phyloP scores from a whole-genome alignment of 192 early-diverging fungal genomes.

The Diversispora eburnea region DNA sequence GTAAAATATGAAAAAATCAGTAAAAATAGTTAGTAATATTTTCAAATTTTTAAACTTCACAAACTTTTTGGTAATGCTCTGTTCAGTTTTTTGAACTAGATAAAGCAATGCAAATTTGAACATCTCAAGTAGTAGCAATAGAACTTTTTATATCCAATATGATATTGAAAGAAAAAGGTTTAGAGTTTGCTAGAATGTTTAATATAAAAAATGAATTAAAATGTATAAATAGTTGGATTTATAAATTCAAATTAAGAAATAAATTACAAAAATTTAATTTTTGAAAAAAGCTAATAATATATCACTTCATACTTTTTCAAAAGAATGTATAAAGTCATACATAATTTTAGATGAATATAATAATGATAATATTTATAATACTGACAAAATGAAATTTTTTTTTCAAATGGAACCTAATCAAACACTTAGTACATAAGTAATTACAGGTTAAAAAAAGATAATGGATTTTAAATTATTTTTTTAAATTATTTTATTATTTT shows the following conservation, averaged over 20 bases:
- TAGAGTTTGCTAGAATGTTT: not conserved
- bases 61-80: not conserved
- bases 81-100: not conserved
- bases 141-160: not conserved
- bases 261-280: not conserved
- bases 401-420: not conserved
- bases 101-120: not conserved
- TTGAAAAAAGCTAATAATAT: not conserved
- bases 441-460: no score
- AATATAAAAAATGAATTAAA: no score
- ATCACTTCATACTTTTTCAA: not conserved
- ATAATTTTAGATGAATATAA: not conserved
- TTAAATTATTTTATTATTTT: not conserved
- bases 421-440: not conserved
- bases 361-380: not conserved
- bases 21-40: not conserved
- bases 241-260: not conserved
- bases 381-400: no score
- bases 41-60: not conserved
- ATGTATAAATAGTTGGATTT: not conserved
- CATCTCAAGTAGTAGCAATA: not conserved
- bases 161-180: not conserved
- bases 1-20: no score
- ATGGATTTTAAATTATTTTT: not conserved
- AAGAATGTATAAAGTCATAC: not conserved